A percentile compares a stretch with the other conserved stretches of the same genome.
Conservation (phyloP, 2,329 filamentous ascomycete genomes). For the Aspergillus alliaceus region DNA sequence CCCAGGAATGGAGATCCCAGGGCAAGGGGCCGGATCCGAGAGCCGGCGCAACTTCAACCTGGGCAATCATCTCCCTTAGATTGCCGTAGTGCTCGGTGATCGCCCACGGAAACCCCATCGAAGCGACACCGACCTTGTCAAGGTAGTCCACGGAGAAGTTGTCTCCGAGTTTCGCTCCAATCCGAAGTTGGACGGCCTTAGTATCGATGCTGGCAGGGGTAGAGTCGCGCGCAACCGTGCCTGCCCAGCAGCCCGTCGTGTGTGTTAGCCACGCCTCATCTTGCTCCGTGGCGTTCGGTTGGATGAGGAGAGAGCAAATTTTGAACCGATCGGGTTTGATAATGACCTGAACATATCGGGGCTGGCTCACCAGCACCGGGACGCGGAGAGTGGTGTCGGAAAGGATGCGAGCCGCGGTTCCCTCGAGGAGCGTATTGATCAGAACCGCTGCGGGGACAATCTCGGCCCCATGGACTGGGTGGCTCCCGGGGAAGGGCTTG, state of each 20-base stretch:
- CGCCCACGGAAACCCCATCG: constrained; percentile 45
- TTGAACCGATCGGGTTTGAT: constrained; percentile 30
- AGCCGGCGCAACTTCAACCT: constrained; percentile 37
- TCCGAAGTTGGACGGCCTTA: constrained; percentile 25
- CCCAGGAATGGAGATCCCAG: constrained; percentile 38
- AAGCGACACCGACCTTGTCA: constrained; percentile 39
- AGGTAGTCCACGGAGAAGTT: constrained; percentile 42
- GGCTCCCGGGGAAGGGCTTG: constrained; percentile 44
- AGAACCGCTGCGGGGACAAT: constrained; percentile 46
- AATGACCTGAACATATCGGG: constrained; percentile 41
- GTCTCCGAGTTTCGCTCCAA: constrained; percentile 25
- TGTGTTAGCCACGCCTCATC: constrained; percentile 16
- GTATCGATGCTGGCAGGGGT: constrained; percentile 2
- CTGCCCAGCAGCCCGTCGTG: constrained; percentile 11
- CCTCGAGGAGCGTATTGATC: constrained; percentile 43
- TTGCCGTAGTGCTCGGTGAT: constrained; percentile 42
- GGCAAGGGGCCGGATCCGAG: neutral
- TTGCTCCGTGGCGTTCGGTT: neutral
- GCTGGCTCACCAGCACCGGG: constrained; percentile 36
- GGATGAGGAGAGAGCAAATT: constrained; percentile 35
- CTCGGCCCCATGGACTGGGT: constrained; percentile 44
- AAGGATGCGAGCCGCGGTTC: constrained; percentile 28
- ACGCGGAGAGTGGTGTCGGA: constrained; percentile 31
- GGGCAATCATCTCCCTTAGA: constrained; percentile 42
- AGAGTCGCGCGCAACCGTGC: neutral